These are phyloP conservation scores for Sabuloglossum arenarium DNA, from an alignment of 495 filamentous ascomycete species.

Conservation along the genomic window DNA sequence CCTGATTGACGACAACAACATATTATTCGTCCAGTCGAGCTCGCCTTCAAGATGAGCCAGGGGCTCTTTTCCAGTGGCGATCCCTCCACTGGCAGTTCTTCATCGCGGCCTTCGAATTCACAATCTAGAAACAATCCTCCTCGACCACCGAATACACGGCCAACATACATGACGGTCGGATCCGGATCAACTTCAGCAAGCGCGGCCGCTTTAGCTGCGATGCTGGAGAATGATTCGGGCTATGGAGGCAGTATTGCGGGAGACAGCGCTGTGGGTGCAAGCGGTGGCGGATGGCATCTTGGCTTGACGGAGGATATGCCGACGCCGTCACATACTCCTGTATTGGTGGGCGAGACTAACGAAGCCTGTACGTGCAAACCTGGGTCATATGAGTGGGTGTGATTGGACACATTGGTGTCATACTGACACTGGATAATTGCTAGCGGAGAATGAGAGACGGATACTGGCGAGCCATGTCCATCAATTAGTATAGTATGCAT, in stretches of 20 bases:
- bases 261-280: slow-evolving; percentile 26
- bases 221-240: slow-evolving; percentile 70
- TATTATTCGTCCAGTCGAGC: background rate
- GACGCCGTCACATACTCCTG: slow-evolving; percentile 35
- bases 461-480: slow-evolving; percentile 48
- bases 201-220: slow-evolving; percentile 42
- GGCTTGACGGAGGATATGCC: slow-evolving; percentile 45
- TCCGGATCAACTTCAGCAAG: slow-evolving; percentile 60
- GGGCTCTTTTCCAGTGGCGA: slow-evolving; percentile 35
- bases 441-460: slow-evolving; percentile 37
- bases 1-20: background rate
- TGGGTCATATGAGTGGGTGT: slow-evolving; percentile 13
- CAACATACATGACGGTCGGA: slow-evolving; percentile 74
- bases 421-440: slow-evolving; percentile 2
- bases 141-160: slow-evolving; percentile 16
- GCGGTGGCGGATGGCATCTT: slow-evolving; percentile 28
- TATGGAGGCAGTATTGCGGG: slow-evolving; percentile 59
- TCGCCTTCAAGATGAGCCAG: slow-evolving; percentile 39
- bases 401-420: slow-evolving; percentile 16
- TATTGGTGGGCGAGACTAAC: slow-evolving; percentile 26
- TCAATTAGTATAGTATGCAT: slow-evolving; percentile 42
- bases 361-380: slow-evolving; percentile 14
- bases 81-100: slow-evolving; percentile 16
- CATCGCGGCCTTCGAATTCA: slow-evolving; percentile 3
- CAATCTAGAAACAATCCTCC: background rate